Evolutionary conservation across 352 stramenopile genomes (phyloP), one percentile per base, ranked within the genome.

Genomic region (Phytophthora idaei): DNA sequence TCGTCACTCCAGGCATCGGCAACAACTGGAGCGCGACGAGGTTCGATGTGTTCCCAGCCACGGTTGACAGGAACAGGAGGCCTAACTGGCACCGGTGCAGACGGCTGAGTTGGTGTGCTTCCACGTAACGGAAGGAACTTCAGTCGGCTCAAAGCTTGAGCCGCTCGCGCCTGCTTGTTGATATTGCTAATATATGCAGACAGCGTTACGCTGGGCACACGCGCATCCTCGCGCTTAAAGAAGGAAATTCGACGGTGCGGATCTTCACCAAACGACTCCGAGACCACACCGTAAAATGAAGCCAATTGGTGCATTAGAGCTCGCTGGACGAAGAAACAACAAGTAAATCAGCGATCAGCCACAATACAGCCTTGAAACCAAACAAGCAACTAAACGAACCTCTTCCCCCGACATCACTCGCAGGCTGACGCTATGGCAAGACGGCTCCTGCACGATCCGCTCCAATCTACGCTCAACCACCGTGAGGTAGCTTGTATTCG

Each of bases 1-100:
- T 93, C 86, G 36, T 94, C 84, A 67, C 87, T 94, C 87, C 87
- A 94, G 1, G 87, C 85, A 63, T 94, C 87, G 2, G 64, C 70
- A 36, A 92, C 57, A 56, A 81, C 69, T 5, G 78, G 76, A 8
- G 66, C 56, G 27, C 73, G 73, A 10, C 69, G 74, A 57, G 74
- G 77, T 32, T 81, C 69, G 17, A 93, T 90, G 53, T 80, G 86
- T 51, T 94, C 86, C 86, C 86, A 94, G 5, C 86, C 86, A 32
- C 86, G 78, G 44, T 73, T 81, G 4, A 86, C 73, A 50, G 77
- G 61, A 34, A 74, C 60, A 12, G 71, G 63, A 34, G 61, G 76
- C 1, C 61, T 64, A 36, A 73, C 42, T 21, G 64, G 62, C 2
- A 50, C 54, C 5, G 64, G 56, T 0, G 71, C 59, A 32, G 65